A percentile compares a stretch with the other conserved stretches of the same genome.
These are phyloP conservation scores for Scheffersomyces lignicola DNA, from an alignment of 1,139 yeast genomes.

Conservation along the genomic window DNA sequence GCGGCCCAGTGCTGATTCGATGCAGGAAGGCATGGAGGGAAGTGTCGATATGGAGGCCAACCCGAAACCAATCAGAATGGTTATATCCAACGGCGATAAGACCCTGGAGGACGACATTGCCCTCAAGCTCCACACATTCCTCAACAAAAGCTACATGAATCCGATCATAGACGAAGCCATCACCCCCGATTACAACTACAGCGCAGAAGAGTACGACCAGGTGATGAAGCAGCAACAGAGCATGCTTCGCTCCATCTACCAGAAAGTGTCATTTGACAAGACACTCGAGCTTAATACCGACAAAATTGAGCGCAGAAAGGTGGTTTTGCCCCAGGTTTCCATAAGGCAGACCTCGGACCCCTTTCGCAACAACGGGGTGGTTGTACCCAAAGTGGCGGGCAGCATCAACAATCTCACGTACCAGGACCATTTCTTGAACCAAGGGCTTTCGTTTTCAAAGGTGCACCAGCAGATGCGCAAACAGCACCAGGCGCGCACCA, in stretches of 20 bases:
- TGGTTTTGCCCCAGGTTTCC: constrained; percentile 45
- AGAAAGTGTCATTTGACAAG: constrained; percentile 36
- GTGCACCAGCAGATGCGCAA: constrained; percentile 67
- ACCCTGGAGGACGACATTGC: constrained; percentile 31
- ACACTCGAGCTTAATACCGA: constrained; percentile 45
- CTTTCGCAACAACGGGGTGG: constrained; percentile 36
- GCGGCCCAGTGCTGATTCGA: constrained; percentile 49
- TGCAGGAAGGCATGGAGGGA: constrained; percentile 37
- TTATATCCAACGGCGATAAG: constrained; percentile 17
- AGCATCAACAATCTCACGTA: constrained; percentile 50
- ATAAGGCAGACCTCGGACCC: constrained; percentile 43
- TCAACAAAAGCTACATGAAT: constrained; percentile 46
- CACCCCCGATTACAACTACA: constrained; percentile 30
- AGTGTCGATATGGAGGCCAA: constrained; percentile 32
- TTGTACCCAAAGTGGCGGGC: constrained; percentile 44
- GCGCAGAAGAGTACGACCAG: constrained; percentile 35
- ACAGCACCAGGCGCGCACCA: constrained; percentile 65
- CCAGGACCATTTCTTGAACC: constrained; percentile 72
- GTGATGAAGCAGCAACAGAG: constrained; percentile 33
- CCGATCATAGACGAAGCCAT: constrained; percentile 44
- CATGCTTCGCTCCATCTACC: constrained; percentile 26
- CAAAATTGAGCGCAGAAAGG: constrained; percentile 44
- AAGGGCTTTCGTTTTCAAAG: constrained; percentile 72
- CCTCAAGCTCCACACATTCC: constrained; percentile 51
- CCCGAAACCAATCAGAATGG: constrained; percentile 30